phyloP scores from a whole-genome alignment of 140 eudicot species.

The Flaveria floridana region DNA sequence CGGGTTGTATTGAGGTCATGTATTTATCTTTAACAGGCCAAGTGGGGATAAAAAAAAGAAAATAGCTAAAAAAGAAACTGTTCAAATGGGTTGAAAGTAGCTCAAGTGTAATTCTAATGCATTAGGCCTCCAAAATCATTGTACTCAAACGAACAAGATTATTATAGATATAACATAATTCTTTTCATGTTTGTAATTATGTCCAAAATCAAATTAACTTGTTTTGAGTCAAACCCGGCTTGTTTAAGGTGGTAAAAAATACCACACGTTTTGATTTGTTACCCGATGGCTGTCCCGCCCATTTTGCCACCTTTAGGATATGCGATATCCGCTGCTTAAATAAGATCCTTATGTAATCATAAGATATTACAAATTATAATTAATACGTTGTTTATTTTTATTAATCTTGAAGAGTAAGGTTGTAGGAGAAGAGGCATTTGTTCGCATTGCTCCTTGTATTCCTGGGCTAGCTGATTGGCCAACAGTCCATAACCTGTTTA shows the following conservation, averaged over 20 bases:
- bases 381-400: slow-evolving; percentile 20
- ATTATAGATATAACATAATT: too few species aligned
- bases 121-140: too few species aligned
- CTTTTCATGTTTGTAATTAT: too few species aligned
- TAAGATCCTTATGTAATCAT: neutral
- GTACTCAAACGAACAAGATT: too few species aligned
- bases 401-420: slow-evolving; percentile 50
- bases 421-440: slow-evolving; percentile 78
- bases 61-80: too few species aligned
- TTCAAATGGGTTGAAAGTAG: too few species aligned
- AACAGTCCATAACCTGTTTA: slow-evolving; percentile 76
- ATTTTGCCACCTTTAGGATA: neutral
- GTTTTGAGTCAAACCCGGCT: too few species aligned
- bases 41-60: too few species aligned
- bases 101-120: too few species aligned
- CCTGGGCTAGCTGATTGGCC: slow-evolving; percentile 84
- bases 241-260: neutral
- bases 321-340: neutral
- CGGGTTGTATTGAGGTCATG: too few species aligned
- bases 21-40: neutral
- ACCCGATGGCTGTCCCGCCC: neutral
- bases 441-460: slow-evolving; percentile 86
- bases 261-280: neutral
- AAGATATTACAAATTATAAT: neutral
- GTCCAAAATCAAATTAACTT: too few species aligned